Evolutionary conservation across 2,329 filamentous ascomycete species (phyloP).

Genomic region (Conoideocrella luteorostrata): DNA sequence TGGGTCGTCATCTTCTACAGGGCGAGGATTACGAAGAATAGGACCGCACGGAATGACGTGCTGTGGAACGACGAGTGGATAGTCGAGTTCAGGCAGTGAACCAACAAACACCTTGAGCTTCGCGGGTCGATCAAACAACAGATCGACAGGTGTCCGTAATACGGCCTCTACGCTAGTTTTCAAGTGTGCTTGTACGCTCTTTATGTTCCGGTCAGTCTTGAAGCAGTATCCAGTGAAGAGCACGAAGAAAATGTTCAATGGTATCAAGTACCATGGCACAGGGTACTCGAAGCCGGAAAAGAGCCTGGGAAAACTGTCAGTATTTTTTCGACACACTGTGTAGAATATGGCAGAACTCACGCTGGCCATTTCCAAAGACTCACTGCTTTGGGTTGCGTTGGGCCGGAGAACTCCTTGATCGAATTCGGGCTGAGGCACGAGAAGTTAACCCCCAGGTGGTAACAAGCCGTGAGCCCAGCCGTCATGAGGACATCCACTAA

Average conservation of each 20-base stretch:
- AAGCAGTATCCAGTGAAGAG: constrained; percentile 19
- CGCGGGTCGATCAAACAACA: constrained; percentile 12
- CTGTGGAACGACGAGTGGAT: constrained; percentile 29
- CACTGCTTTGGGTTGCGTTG: constrained; percentile 29
- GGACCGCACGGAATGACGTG: constrained; percentile 41
- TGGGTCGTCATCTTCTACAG: constrained; percentile 30
- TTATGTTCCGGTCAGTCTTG: constrained; percentile 13
- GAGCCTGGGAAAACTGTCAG: constrained; percentile 24
- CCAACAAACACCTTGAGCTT: constrained; percentile 20
- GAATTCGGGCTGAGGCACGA: constrained; percentile 38
- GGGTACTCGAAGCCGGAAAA: constrained; percentile 40
- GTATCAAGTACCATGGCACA: constrained; percentile 35
- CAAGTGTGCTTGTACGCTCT: constrained; percentile 10
- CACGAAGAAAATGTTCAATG: constrained; percentile 33
- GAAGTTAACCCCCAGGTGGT: constrained; percentile 24
- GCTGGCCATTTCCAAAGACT: constrained; percentile 31
- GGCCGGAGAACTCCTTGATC: constrained; percentile 32
- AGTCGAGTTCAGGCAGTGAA: constrained; percentile 29
- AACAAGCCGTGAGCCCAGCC: constrained; percentile 36
- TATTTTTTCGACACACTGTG: no score
- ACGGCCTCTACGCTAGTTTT: constrained; percentile 9
- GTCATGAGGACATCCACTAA: constrained; percentile 38
- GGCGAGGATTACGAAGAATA: constrained; percentile 29
- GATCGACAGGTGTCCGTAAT: constrained; percentile 17
- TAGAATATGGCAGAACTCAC: constrained; percentile 25